Base-by-base conservation (phyloP, 1,284 basidiomycete species). In the Cutaneotrichosporon dermatis region DNA sequence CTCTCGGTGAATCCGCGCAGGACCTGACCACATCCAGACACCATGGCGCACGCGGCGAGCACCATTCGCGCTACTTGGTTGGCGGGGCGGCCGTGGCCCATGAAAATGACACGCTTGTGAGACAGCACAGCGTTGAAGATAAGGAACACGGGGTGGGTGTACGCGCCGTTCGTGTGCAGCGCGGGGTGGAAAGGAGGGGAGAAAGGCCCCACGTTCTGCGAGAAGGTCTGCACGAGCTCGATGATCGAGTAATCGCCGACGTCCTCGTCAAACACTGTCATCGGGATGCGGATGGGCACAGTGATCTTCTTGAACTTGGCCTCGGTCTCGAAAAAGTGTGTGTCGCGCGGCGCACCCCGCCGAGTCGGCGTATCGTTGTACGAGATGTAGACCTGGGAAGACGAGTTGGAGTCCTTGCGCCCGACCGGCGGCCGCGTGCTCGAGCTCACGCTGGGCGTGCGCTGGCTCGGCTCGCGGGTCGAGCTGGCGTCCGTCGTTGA, bases 161-260 rank as follows among this genome's bases (percentile, higher is more conserved):
- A 81, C n/a, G 84, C 80, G 54, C 95, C 95, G 67, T 88, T 92
- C 0, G 91, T 92, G 73, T 97, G 94, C 36, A 99, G 80, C 73
- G 97, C 92, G 1, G 93, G 89, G 72, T 96, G 92, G 48, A 86
- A 80, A 0, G 92, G 92, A 6, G 90, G 87, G 35, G 83, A 81
- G 51, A 91, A 81, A 7, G 76, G 72, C 9, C 79, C 82, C 36
- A 83, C 82, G 48, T 86, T 83, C 6, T 83, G 82, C 4, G 90
- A 90, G 75, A 98, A 97, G 3, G 88, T 88, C 72, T 90, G 87
- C 62, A 97, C 87, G 48, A 98, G 83, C 65, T 88, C 87, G 61
- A 94, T 93, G 61, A 98, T 79, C 15, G 94, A 97, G 78, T 94
- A 98, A 90, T 97, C 94, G 57, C 94, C 94, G 57, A 99, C 90